phyloP scores from a whole-genome alignment of 768 basidiomycete species.

The Fibroporia radiculosa region DNA sequence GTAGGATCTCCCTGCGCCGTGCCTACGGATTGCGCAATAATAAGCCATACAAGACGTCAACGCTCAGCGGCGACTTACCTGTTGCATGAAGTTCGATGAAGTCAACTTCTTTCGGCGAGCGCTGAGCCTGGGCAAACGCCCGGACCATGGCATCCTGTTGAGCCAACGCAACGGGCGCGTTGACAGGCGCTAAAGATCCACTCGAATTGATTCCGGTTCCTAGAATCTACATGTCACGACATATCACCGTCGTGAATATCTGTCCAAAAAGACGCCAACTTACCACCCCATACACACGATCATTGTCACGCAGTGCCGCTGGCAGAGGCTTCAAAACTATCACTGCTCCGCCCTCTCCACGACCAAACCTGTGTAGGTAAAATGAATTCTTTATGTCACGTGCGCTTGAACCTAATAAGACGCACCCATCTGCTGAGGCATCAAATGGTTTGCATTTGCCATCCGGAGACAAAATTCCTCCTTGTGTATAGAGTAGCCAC shows the following conservation, averaged over 20 bases:
- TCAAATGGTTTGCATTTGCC: constrained; percentile 41
- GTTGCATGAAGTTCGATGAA: constrained; percentile 46
- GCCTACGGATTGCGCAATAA: constrained; percentile 10
- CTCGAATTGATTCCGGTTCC: constrained; percentile 31
- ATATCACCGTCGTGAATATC: too few species aligned
- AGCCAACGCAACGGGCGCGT: constrained; percentile 30
- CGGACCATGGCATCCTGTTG: constrained; percentile 30
- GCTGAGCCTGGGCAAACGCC: constrained; percentile 26
- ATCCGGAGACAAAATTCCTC: constrained; percentile 30
- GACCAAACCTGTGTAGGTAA: constrained; percentile 25
- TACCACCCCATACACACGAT: constrained; percentile 35
- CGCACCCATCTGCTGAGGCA: constrained; percentile 36
- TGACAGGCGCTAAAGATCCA: constrained; percentile 30
- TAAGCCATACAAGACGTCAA: not conserved
- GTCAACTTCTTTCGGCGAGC: constrained; percentile 33
- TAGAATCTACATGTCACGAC: constrained; percentile 26
- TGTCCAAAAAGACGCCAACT: too few species aligned
- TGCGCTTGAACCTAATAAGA: constrained; percentile 9
- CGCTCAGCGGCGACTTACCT: constrained; percentile 19
- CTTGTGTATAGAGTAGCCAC: constrained; percentile 30
- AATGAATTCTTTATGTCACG: not conserved
- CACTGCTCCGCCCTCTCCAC: constrained; percentile 31
- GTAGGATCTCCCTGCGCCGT: constrained; percentile 43
- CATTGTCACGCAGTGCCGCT: constrained; percentile 30
- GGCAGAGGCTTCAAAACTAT: constrained; percentile 34